phyloP scores from a whole-genome alignment of 2,329 filamentous ascomycete genomes.

The Beauveria medogensis region DNA sequence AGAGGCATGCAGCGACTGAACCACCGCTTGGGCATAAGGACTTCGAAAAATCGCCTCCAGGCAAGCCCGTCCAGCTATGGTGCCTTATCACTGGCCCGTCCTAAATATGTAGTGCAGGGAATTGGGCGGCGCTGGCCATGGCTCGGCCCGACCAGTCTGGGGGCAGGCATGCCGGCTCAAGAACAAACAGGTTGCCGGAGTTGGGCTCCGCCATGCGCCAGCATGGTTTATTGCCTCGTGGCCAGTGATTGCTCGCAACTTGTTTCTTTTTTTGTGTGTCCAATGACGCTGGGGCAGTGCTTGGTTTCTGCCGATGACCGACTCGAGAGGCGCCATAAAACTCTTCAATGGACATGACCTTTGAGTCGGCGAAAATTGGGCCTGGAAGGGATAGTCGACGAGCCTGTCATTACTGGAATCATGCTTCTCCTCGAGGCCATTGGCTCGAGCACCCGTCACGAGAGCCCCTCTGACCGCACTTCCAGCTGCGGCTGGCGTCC shows the following conservation, averaged over 20 bases:
- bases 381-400: background rate
- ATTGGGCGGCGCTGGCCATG: slow-evolving; percentile 7
- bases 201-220: background rate
- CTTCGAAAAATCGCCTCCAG: background rate
- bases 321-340: background rate
- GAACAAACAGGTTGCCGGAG: background rate
- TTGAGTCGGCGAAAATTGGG: slow-evolving; percentile 5
- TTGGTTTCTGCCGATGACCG: background rate
- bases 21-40: background rate
- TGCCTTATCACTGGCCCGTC: background rate
- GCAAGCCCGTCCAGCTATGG: background rate
- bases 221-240: background rate
- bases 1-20: background rate
- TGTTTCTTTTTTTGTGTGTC: background rate
- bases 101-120: background rate
- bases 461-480: slow-evolving; percentile 9
- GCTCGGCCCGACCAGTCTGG: slow-evolving; percentile 9
- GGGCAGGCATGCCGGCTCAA: background rate
- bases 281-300: background rate
- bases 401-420: background rate
- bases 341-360: background rate
- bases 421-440: background rate
- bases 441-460: slow-evolving; percentile 1
- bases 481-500: slow-evolving; percentile 5
- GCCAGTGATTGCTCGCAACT: background rate